Evolutionary conservation across 73 alveolate species (phyloP).

Genomic region (Paramecium octaurelia): DNA sequence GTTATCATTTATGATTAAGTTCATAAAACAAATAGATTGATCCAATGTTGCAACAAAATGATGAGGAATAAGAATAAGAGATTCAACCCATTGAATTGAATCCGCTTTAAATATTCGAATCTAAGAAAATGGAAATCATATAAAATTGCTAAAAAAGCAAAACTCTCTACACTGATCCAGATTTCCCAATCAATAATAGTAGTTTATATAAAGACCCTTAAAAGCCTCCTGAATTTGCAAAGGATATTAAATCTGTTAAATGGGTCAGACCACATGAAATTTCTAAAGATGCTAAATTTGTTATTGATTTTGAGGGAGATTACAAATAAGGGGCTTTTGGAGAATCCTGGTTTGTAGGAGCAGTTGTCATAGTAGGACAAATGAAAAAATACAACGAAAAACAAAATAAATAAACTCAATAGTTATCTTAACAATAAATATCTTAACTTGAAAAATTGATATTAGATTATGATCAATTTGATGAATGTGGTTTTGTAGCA

Average conservation of each 20-base stretch:
- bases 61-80: constrained; percentile 1
- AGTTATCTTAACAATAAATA: neutral
- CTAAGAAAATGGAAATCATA: neutral
- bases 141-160: neutral
- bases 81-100: neutral
- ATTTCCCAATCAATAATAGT: constrained; percentile 78
- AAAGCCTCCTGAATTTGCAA: constrained; percentile 84
- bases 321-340: constrained; percentile 97
- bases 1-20: neutral
- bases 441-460: constrained; percentile 71
- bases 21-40: neutral
- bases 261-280: constrained; percentile 95
- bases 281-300: constrained; percentile 87
- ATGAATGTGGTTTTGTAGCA: constrained; percentile 94
- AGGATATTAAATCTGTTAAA: constrained; percentile 75
- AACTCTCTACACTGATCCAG: constrained; percentile 73
- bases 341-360: constrained; percentile 96
- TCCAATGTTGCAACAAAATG: neutral
- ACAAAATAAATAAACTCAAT: constrained; percentile 56
- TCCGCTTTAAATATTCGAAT: neutral
- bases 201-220: constrained; percentile 83
- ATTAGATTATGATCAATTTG: constrained; percentile 72
- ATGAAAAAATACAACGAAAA: constrained; percentile 48
- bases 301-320: constrained; percentile 93
- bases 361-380: constrained; percentile 70